Conservation (phyloP, 2,329 filamentous ascomycete genomes). For the Dactylonectria macrodidyma region DNA sequence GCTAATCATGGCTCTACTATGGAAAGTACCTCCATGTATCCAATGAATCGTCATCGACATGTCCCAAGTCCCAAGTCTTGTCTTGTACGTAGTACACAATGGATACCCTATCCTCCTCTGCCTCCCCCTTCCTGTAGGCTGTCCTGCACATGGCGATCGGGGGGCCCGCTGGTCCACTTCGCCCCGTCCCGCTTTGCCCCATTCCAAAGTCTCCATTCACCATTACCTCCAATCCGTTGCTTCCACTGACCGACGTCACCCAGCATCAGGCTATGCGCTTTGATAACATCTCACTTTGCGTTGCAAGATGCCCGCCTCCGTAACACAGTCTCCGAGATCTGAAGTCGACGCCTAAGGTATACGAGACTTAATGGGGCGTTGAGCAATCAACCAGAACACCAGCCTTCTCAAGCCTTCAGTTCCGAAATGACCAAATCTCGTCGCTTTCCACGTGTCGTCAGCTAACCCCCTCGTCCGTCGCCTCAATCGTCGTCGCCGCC, state of each 20-base stretch:
- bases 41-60: neutral
- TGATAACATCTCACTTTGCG: conserved; percentile 35
- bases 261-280: conserved; percentile 33
- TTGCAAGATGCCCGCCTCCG: conserved; percentile 29
- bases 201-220: conserved; percentile 14
- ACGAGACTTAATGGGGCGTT: conserved; percentile 2
- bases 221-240: conserved; percentile 8
- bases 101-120: neutral
- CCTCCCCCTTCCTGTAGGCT: neutral
- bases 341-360: conserved; percentile 16
- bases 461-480: conserved; percentile 1
- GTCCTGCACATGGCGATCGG: conserved; percentile 25
- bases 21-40: conserved; percentile 17
- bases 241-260: conserved; percentile 26
- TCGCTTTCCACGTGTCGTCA: conserved; percentile 5
- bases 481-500: conserved; percentile 59
- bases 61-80: neutral
- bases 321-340: conserved; percentile 37
- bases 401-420: conserved; percentile 16
- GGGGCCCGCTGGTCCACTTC: conserved; percentile 28
- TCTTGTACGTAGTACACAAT: neutral
- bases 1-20: conserved; percentile 19
- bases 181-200: conserved; percentile 31
- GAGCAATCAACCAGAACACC: conserved; percentile 11
- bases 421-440: conserved; percentile 31